phyloP scores from a whole-genome alignment of 495 filamentous ascomycete genomes.

The Annulohypoxylon moriforme region DNA sequence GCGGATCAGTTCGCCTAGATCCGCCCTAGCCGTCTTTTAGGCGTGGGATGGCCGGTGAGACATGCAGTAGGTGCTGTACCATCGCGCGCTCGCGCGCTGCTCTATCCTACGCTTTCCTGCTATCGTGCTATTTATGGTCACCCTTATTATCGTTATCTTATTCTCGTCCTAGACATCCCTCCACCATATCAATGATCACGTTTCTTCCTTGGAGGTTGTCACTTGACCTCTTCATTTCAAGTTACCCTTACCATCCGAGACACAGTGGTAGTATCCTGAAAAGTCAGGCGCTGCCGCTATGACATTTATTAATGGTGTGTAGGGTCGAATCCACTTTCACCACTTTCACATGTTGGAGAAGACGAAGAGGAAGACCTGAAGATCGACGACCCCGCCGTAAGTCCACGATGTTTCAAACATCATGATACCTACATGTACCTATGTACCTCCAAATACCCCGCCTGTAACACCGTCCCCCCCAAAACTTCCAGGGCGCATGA shows the following conservation, averaged over 20 bases:
- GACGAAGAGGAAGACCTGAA: constrained; percentile 9
- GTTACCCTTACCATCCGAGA: constrained; percentile 30
- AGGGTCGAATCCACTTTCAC: constrained; percentile 32
- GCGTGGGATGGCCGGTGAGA: constrained; percentile 21
- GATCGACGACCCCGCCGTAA: constrained; percentile 27
- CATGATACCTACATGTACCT: constrained; percentile 1
- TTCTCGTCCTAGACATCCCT: constrained; percentile 31
- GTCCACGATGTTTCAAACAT: constrained; percentile 17
- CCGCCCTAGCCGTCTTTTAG: constrained; percentile 37
- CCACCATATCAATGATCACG: constrained; percentile 31
- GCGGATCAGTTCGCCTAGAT: constrained; percentile 36
- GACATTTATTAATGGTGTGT: constrained; percentile 14
- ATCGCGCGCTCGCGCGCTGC: constrained; percentile 11
- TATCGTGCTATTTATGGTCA: constrained; percentile 35
- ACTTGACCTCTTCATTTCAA: constrained; percentile 37
- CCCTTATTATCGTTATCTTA: constrained; percentile 40
- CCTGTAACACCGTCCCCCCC: constrained; percentile 3
- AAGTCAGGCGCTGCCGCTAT: constrained; percentile 36
- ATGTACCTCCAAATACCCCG: constrained; percentile 21
- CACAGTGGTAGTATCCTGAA: constrained; percentile 27
- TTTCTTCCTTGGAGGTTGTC: constrained; percentile 31
- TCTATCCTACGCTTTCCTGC: not conserved
- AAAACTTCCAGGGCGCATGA: not conserved
- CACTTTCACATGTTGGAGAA: not conserved
- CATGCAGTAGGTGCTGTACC: constrained; percentile 25